Conservation (phyloP, 1,139 yeast species). For the Hyphopichia burtonii region DNA sequence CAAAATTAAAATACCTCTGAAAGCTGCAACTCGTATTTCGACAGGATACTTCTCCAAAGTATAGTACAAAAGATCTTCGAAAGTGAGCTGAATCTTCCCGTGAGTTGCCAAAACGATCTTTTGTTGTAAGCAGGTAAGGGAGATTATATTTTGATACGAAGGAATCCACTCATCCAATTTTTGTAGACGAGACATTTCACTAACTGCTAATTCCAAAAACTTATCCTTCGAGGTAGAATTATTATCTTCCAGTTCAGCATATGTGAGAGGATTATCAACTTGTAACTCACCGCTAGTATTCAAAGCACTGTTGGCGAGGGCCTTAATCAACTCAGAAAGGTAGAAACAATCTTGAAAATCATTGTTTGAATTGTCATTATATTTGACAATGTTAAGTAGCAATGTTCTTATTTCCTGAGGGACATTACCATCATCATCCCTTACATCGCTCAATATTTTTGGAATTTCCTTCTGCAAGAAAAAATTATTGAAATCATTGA, state of each 20-base stretch:
- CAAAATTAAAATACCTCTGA: conserved; percentile 62
- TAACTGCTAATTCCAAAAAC: conserved; percentile 27
- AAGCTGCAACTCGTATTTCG: conserved; percentile 66
- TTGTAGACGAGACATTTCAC: conserved; percentile 66
- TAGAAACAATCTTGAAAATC: conserved; percentile 74
- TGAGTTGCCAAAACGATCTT: conserved; percentile 59
- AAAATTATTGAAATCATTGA: conserved; percentile 64
- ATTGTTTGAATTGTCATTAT: conserved; percentile 84
- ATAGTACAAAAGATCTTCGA: conserved; percentile 49
- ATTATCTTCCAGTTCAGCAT: conserved; percentile 10
- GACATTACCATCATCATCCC: conserved; percentile 63
- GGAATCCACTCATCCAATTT: conserved; percentile 89
- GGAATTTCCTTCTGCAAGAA: conserved; percentile 73
- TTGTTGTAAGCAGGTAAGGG: conserved; percentile 56
- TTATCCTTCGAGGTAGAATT: conserved; percentile 18
- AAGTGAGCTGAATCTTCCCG: conserved; percentile 53
- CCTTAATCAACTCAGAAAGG: conserved; percentile 54
- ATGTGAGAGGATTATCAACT: conserved; percentile 21
- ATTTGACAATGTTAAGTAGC: conserved; percentile 69
- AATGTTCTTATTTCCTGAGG: conserved; percentile 65
- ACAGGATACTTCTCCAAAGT: conserved; percentile 50
- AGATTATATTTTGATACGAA: conserved; percentile 60
- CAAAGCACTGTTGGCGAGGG: conserved; percentile 46
- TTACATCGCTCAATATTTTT: conserved; percentile 55
- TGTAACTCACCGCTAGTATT: conserved; percentile 35